Base-by-base conservation (phyloP, 352 stramenopile species). In the Globisporangium emineosum region DNA sequence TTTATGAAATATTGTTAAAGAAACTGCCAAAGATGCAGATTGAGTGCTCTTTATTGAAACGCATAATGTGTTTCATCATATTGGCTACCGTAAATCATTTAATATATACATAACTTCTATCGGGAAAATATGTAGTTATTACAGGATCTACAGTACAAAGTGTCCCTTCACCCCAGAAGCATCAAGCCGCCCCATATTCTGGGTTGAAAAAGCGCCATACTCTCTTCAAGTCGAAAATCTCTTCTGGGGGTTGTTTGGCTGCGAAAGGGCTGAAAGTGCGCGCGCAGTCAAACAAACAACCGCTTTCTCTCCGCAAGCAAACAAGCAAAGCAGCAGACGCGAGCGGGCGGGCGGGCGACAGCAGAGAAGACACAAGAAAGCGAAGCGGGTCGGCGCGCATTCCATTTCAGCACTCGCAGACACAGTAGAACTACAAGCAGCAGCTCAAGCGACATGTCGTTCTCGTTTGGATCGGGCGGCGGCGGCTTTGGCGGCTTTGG, bases 391-490 rank as follows among this genome's bases (percentile, higher is more conserved):
- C 29, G 29, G 29, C 2, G 29, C 29, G 2, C 29, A 32, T 32
- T 32, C 5, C 29, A 6, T 32, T 5, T 32, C 27, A 42, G 51
- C 45, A 53, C n/a, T n/a, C n/a, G 7, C 17, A 32, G 23, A 33
- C 49, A 54, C 43, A 51, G 19, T 8, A 56, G 27, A 29, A 23
- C 35, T 42, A 54, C 3, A 45, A 52, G 43, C 43, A 49, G 21
- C 7, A 59, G 27, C 51, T 5, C n/a, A 19, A 19, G n/a, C 51
- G 40, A 19, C 63, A 84, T 84, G 76, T 85, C 76, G 56, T 88
- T 86, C 64, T 70, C 73, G 19, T 86, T 86, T 52, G 78, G 81
- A 55, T 77, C 65, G 35, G 66, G 61, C 32, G 73, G 65, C 42
- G 76, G 67, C 50, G 70, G 64, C 32, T 52, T 79, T 25, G 72